A percentile compares a stretch with the other conserved stretches of the same genome.
Evolutionary conservation across 1,284 basidiomycete species (phyloP).

Genomic region (Apiotrichum brassicae): DNA sequence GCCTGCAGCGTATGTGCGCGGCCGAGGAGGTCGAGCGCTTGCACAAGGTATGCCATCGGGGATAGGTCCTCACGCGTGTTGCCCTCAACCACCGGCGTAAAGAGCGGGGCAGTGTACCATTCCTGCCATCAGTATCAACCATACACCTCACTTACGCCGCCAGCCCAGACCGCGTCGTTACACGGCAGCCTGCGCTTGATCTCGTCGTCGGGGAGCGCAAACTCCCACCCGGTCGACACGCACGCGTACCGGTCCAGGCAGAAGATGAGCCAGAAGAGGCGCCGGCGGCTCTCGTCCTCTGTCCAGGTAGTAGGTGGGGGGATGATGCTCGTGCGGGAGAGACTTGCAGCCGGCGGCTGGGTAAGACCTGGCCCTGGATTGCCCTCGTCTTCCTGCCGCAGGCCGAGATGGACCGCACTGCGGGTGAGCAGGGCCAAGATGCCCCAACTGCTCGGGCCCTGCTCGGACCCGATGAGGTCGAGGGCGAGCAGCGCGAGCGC

Average conservation of each 20-base stretch:
- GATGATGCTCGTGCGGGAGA: constrained; percentile 42
- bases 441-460: constrained; percentile 44
- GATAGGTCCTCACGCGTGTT: constrained; percentile 29
- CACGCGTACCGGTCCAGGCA: constrained; percentile 45
- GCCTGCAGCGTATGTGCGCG: constrained; percentile 41
- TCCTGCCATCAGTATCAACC: constrained; percentile 20
- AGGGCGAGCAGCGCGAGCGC: constrained; percentile 44
- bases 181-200: constrained; percentile 42
- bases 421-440: constrained; percentile 44
- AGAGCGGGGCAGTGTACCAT: constrained; percentile 37
- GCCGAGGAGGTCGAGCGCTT: constrained; percentile 44
- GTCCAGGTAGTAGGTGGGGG: constrained; percentile 38
- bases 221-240: constrained; percentile 45
- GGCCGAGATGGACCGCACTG: constrained; percentile 42
- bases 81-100: constrained; percentile 35
- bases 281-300: constrained; percentile 43
- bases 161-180: constrained; percentile 37
- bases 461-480: constrained; percentile 45
- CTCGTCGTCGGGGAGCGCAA: constrained; percentile 43
- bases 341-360: constrained; percentile 25
- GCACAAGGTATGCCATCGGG: constrained; percentile 43
- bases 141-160: constrained; percentile 23
- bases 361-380: constrained; percentile 7
- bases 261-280: constrained; percentile 47
- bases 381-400: constrained; percentile 35